These are phyloP conservation scores for Suhomyces maxii DNA, from an alignment of 1,139 yeast genomes.

Conservation along the genomic window DNA sequence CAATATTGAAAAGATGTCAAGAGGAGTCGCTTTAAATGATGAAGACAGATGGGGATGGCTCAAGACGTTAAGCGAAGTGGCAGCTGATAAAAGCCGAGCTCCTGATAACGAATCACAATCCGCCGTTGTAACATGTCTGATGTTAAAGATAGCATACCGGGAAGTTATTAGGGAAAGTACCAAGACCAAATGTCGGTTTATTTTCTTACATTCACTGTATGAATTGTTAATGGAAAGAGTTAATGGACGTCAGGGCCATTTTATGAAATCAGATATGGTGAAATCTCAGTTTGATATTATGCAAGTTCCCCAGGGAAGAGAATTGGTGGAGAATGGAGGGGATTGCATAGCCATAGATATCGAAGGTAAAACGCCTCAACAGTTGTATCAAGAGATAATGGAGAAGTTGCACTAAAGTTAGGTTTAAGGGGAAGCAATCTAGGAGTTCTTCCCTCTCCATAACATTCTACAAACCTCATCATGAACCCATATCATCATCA, in stretches of 20 bases:
- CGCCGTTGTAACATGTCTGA: slow-evolving; percentile 77
- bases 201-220: slow-evolving; percentile 65
- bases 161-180: slow-evolving; percentile 45
- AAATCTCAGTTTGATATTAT: slow-evolving; percentile 71
- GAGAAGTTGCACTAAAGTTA: slow-evolving; percentile 2
- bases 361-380: slow-evolving; percentile 39
- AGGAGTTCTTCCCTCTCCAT: neutral
- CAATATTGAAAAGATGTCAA: slow-evolving; percentile 79
- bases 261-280: slow-evolving; percentile 84
- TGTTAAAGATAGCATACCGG: slow-evolving; percentile 73
- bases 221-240: slow-evolving; percentile 65
- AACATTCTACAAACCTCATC: no score
- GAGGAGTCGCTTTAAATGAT: slow-evolving; percentile 78
- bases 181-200: slow-evolving; percentile 48
- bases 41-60: slow-evolving; percentile 95
- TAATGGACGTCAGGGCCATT: slow-evolving; percentile 65
- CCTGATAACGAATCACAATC: slow-evolving; percentile 24
- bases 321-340: slow-evolving; percentile 40
- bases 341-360: slow-evolving; percentile 39
- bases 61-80: slow-evolving; percentile 42
- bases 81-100: slow-evolving; percentile 37
- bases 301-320: slow-evolving; percentile 61
- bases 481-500: neutral
- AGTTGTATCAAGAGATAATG: slow-evolving; percentile 24
- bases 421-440: neutral